A percentile compares a stretch with the other conserved stretches of the same genome.
These are phyloP conservation scores for Diutina scorzettiae DNA, from an alignment of 1,139 yeast genomes.

Conservation along the genomic window DNA sequence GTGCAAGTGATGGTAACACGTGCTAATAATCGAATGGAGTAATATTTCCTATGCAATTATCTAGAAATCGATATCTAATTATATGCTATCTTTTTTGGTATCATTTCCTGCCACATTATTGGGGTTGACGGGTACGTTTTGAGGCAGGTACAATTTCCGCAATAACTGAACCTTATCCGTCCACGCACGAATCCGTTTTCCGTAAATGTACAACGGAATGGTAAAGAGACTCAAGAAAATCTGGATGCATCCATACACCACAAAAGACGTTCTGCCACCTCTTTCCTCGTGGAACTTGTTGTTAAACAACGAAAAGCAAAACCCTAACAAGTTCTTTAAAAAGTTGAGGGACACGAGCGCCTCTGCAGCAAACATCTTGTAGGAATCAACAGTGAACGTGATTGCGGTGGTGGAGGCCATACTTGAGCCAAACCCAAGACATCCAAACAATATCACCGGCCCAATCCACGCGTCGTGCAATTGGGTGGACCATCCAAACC, in stretches of 20 bases:
- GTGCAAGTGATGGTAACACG: no score
- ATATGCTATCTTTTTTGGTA: no score
- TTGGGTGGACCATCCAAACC: constrained; percentile 49
- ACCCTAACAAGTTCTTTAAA: constrained; percentile 43
- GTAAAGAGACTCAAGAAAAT: constrained; percentile 36
- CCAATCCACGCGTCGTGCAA: constrained; percentile 44
- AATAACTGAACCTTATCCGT: constrained; percentile 31
- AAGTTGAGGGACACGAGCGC: constrained; percentile 46
- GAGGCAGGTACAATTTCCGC: constrained; percentile 22
- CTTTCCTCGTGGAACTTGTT: constrained; percentile 28
- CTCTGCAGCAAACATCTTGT: constrained; percentile 48
- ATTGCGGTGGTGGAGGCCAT: constrained; percentile 52
- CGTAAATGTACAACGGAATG: constrained; percentile 44
- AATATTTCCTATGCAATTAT: no score
- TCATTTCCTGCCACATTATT: no score
- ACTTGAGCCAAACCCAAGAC: constrained; percentile 47
- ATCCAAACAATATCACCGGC: constrained; percentile 44
- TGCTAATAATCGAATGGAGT: no score
- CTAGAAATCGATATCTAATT: no score
- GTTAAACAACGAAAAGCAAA: constrained; percentile 46
- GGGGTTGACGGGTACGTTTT: no score
- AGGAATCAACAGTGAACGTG: constrained; percentile 48
- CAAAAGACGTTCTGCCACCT: constrained; percentile 38
- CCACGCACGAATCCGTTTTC: constrained; percentile 41
- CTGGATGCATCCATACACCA: constrained; percentile 44